These are phyloP conservation scores for Hyphopichia fennica DNA, from an alignment of 1,139 yeast species.

Conservation along the genomic window DNA sequence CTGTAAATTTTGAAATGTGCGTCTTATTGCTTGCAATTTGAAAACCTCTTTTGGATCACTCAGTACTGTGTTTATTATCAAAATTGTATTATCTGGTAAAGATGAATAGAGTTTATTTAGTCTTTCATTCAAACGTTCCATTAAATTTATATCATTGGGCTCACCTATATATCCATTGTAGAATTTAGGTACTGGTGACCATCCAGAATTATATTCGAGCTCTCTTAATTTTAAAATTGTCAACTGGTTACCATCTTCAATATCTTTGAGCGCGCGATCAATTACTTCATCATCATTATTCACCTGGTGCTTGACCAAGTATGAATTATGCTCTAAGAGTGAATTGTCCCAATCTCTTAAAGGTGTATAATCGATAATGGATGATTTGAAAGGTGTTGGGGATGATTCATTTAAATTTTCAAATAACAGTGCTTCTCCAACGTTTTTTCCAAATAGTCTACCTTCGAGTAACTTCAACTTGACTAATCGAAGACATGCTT, in stretches of 20 bases:
- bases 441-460: conserved; percentile 55
- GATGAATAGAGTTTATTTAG: conserved; percentile 48
- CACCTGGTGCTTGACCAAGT: conserved; percentile 24
- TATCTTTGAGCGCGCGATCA: conserved; percentile 33
- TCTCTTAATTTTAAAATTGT: conserved; percentile 60
- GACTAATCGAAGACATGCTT: conserved; percentile 75
- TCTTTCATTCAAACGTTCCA: conserved; percentile 39
- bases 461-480: conserved; percentile 72
- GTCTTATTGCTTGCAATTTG: conserved; percentile 42
- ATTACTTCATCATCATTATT: conserved; percentile 61
- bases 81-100: conserved; percentile 58
- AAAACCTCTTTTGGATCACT: conserved; percentile 60
- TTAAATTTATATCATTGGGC: conserved; percentile 15
- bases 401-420: conserved; percentile 20
- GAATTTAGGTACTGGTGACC: conserved; percentile 17
- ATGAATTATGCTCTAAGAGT: conserved; percentile 14
- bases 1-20: conserved; percentile 35
- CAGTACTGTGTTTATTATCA: conserved; percentile 62
- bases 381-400: conserved; percentile 33
- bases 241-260: conserved; percentile 41
- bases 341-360: conserved; percentile 11
- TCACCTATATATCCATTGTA: conserved; percentile 23
- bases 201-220: conserved; percentile 45
- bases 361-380: conserved; percentile 37
- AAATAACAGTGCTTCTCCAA: conserved; percentile 35